Percentiles rank a stretch among this genome's conserved stretches.
These are phyloP conservation scores for Berkeleyomyces basicola DNA, from an alignment of 2,329 filamentous ascomycete species.

Conservation along the genomic window DNA sequence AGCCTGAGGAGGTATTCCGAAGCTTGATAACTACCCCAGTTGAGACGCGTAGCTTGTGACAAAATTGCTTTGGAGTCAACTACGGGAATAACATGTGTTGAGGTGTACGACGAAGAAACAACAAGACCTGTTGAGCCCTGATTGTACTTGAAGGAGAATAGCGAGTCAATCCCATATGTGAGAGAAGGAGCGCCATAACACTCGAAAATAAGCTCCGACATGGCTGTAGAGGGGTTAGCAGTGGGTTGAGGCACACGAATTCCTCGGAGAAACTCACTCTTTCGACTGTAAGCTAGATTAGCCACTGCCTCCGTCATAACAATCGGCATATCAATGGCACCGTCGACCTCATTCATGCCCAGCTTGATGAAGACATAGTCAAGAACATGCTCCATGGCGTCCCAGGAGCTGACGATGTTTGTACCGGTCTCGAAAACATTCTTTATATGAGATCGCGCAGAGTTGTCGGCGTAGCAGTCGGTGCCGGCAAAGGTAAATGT, in stretches of 20 bases:
- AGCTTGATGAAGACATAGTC: conserved; percentile 93
- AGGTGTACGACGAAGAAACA: conserved; percentile 79
- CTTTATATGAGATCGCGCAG: conserved; percentile 75
- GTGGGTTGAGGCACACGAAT: too few species aligned
- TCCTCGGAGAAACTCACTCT: conserved; percentile 45
- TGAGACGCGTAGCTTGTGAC: conserved; percentile 70
- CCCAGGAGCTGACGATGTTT: conserved; percentile 92
- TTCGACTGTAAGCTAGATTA: conserved; percentile 74
- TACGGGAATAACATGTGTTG: conserved; percentile 90
- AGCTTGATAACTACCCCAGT: conserved; percentile 85
- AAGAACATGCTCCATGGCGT: conserved; percentile 85
- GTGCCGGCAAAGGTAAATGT: conserved; percentile 84
- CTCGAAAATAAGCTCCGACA: conserved; percentile 96
- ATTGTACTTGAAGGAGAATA: conserved; percentile 93
- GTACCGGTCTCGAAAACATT: conserved; percentile 82
- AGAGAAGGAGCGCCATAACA: conserved; percentile 83
- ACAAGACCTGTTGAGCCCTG: conserved; percentile 74
- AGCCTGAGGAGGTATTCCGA: conserved; percentile 86
- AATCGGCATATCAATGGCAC: conserved; percentile 66
- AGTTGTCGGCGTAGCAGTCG: conserved; percentile 90
- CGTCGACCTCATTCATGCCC: conserved; percentile 61
- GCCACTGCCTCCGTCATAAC: conserved; percentile 94
- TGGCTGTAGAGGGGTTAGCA: conserved; percentile 37
- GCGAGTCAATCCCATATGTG: conserved; percentile 86
- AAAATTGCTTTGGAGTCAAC: conserved; percentile 73